Evolutionary conservation across 306 rosid genomes (phyloP).

Genomic region (Dicorynia guianensis): DNA sequence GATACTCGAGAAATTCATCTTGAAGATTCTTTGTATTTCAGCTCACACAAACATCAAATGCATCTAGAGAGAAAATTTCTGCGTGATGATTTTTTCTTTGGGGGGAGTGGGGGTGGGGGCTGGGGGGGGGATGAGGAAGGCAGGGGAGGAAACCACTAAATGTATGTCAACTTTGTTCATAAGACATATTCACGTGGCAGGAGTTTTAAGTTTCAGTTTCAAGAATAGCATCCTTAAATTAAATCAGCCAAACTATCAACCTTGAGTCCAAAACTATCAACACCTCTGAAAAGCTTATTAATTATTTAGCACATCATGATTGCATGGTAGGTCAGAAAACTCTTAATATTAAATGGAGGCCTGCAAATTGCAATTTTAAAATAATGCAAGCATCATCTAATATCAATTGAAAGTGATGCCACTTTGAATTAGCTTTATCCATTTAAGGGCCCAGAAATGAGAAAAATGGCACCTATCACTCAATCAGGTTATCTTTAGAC

Average conservation of each 20-base stretch:
- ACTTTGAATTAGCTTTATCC: neutral
- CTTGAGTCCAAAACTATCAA: neutral
- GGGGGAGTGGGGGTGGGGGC: no score
- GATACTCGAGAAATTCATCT: neutral
- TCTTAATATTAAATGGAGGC: neutral
- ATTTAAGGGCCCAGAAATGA: neutral
- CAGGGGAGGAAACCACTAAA: neutral
- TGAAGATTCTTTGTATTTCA: neutral
- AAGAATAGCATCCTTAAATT: no score
- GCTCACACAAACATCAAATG: neutral
- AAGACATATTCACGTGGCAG: neutral
- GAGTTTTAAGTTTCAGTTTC: no score
- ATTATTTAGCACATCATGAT: neutral
- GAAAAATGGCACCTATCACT: neutral
- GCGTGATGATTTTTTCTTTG: no score
- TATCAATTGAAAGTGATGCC: neutral
- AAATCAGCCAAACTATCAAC: neutral
- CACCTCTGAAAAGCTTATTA: neutral
- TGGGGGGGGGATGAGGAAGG: neutral
- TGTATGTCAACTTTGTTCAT: neutral
- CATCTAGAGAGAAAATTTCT: neutral
- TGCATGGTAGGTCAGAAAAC: neutral
- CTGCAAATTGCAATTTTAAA: neutral
- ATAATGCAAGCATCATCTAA: neutral
- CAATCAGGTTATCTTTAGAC: neutral